Conservation (phyloP, 1,284 basidiomycete species). For the Rhizoctonia solani region DNA sequence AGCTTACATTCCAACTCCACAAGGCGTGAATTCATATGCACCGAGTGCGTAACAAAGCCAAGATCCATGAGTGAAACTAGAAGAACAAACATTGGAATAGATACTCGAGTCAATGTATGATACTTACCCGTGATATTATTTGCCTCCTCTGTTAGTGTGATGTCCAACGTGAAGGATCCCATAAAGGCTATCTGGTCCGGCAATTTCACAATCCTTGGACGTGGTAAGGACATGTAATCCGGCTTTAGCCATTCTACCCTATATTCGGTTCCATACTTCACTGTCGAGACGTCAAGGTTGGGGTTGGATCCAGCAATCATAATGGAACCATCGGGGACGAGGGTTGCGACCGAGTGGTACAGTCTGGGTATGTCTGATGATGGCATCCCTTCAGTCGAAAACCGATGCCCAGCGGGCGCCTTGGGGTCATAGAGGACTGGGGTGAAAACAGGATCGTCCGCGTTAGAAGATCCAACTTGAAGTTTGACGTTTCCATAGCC, state of each 20-base stretch:
- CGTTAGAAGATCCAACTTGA: constrained; percentile 75
- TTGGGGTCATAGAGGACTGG: constrained; percentile 75
- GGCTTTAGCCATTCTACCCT: constrained; percentile 76
- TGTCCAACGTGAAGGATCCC: constrained; percentile 49
- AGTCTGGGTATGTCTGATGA: constrained; percentile 73
- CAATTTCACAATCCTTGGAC: constrained; percentile 55
- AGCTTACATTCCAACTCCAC: constrained; percentile 60
- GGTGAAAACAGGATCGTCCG: constrained; percentile 72
- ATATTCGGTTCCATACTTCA: constrained; percentile 75
- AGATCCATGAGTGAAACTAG: constrained; percentile 78
- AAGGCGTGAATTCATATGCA: constrained; percentile 73
- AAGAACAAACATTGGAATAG: no score
- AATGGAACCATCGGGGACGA: constrained; percentile 68
- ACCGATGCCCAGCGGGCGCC: constrained; percentile 62
- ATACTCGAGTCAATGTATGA: background rate
- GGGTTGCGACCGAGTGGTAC: constrained; percentile 80
- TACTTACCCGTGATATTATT: constrained; percentile 42
- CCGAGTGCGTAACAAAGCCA: constrained; percentile 74
- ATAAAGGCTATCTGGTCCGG: constrained; percentile 56
- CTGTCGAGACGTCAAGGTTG: constrained; percentile 72
- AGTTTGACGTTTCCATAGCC: constrained; percentile 80
- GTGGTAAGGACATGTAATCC: constrained; percentile 62
- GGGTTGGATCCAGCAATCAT: constrained; percentile 85
- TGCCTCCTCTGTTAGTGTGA: constrained; percentile 49
- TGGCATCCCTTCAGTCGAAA: constrained; percentile 64